Base-by-base conservation (phyloP, 495 filamentous ascomycete genomes). In the Neurospora tetraspora region DNA sequence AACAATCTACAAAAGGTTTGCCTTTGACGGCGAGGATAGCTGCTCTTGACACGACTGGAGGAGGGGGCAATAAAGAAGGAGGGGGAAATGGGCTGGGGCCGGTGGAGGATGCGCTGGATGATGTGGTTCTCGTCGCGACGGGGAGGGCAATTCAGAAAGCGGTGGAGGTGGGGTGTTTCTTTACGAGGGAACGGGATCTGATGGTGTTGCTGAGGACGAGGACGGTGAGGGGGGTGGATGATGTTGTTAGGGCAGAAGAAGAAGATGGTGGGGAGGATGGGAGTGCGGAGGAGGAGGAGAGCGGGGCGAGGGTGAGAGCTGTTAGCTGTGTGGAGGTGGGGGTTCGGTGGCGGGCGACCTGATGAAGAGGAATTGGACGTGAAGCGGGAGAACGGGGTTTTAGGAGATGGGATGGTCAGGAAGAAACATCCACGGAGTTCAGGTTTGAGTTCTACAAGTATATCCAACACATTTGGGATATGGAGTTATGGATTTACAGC, bases 131-230 rank as follows among this genome's bases (percentile, higher is more conserved):
- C 12, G 91, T 94, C 71, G 95, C 89, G 18, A 94, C 92, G 1
- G 93, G 92, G 39, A 88, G 87, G 75, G 94, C 93, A 39, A 94
- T 97, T 70, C 85, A 89, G 78, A 91, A 88, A 81, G 90, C 89
- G 37, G 75, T 94, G 39, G 81, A 83, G 70, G 82, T 93, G 10
- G 92, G 86, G 16, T 79, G 86, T 72, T 91, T 87, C 78, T 92
- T 93, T 75, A 85, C 88, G 82, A 83, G 86, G 39, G 85, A 88
- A 73, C 80, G 79, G 23, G 88, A 89, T 71, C 87, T 88, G 74
- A 72, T 78, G 2, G 89, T 93, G 7, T 74, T 84, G 72, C 72
- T 92, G 70, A 84, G 83, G 76, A 93, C 92, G 69, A 88, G 90
- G 73, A 90, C 86, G 76, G 83, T 93, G 31, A 81, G 87, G 23